These are phyloP conservation scores for Trapa incisa DNA, from an alignment of 345 rosid genomes.

Conservation along the genomic window DNA sequence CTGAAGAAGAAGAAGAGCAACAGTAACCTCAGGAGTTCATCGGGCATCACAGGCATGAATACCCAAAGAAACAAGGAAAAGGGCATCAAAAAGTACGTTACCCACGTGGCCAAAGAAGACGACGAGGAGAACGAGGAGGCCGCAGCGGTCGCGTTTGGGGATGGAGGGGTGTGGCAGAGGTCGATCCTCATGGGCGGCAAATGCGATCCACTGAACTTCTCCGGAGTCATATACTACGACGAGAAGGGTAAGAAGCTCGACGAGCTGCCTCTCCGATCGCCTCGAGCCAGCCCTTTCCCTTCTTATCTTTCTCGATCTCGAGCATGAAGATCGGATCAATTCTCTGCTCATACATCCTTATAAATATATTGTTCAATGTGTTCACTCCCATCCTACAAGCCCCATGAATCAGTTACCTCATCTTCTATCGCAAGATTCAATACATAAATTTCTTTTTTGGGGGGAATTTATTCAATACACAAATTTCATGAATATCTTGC, in stretches of 20 bases:
- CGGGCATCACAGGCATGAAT: neutral
- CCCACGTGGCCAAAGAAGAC: neutral
- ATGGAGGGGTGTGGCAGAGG: conserved; percentile 84
- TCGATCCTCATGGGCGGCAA: conserved; percentile 86
- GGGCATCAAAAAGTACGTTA: neutral
- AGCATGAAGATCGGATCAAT: neutral
- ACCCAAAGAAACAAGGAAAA: neutral
- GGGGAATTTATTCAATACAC: too few species aligned
- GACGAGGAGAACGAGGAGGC: conserved; percentile 17
- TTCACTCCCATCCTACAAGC: too few species aligned
- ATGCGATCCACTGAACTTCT: conserved; percentile 80
- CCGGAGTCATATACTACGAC: conserved; percentile 88
- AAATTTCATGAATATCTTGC: too few species aligned
- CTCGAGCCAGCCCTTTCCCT: conserved; percentile 20
- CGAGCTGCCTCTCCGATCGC: conserved; percentile 59
- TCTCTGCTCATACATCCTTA: neutral
- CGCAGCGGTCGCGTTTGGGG: conserved; percentile 37
- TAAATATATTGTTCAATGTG: too few species aligned
- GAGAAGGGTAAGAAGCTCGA: conserved; percentile 42
- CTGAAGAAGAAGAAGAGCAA: conserved; percentile 11
- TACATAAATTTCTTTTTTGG: too few species aligned
- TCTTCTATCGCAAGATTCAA: too few species aligned
- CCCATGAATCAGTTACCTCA: too few species aligned
- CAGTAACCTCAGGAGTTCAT: too few species aligned
- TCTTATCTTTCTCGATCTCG: neutral